Evolutionary conservation across 495 filamentous ascomycete genomes (phyloP), one percentile per base, ranked within the genome.

Genomic region (Penicillium pulvis): DNA sequence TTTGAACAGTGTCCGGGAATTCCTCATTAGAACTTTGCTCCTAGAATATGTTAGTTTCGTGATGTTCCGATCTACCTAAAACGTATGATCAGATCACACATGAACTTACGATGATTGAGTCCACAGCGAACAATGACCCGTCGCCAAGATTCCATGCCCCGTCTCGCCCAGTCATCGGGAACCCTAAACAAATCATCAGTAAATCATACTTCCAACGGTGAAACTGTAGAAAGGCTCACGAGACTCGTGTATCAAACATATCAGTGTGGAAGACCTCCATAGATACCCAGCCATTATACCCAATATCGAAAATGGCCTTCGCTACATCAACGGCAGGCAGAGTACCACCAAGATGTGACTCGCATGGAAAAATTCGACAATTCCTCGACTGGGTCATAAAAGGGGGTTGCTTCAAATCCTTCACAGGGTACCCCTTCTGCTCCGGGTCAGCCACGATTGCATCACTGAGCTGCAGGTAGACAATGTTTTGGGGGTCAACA

Each of bases 331-430:
- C 44, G 23, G 67, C 66, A 9, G 88, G 88, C 9, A 92, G 72
- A 62, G 90, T 90, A 0, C 81, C 89, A 2, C 87, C 88, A 1
- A 75, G 66, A 6, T 82, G 77, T 59, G 81, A 72, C 65, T 91
- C 88, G 42, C 82, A 86, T 56, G 87, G 84, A 61, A 91, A 91
- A n/a, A 90, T 64, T 20, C 88, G 73, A 62, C 84, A 87, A 70
- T 90, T 91, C 41, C 89, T 75, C 26, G 83, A 86, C 89, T 88
- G 91, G 67, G 81, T 84, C 30, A 73, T 62, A 2, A 64, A 49
- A 26, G 55, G 51, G 12, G 61, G 61, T 26, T 68, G 57, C 7
- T 57, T 57, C 8, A 50, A 44, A 2, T 66, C 53, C 14, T 66
- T 55, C 35, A 68, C 64, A 33, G 60, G 56, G 23, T 54, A 28